Percentiles rank a stretch among this genome's conserved stretches.
These are phyloP conservation scores for Lumnitzera littorea DNA, from an alignment of 345 rosid species.

Conservation along the genomic window DNA sequence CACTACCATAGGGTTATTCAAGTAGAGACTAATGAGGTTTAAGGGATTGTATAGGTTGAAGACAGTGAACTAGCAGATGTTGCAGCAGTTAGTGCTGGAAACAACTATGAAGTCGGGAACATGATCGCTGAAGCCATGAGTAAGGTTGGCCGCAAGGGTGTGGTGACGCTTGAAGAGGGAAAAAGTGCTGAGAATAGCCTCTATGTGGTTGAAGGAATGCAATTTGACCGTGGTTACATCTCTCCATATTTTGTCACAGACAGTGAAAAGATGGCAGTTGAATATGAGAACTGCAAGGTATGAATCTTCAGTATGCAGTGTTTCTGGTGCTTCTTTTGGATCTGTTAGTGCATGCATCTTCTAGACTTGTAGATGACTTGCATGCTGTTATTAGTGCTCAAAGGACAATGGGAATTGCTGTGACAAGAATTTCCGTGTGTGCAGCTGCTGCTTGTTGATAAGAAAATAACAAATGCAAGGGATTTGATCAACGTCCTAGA, in stretches of 20 bases:
- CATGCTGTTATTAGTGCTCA: too few relatives aligned
- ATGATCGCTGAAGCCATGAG: constrained; percentile 99
- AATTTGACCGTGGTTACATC: constrained; percentile 95
- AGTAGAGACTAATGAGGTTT: too few relatives aligned
- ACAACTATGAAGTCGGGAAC: constrained; percentile 82
- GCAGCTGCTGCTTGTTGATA: constrained; percentile 97
- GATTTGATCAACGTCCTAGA: constrained; percentile 80
- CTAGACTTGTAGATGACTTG: too few relatives aligned
- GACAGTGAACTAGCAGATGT: constrained; percentile 99
- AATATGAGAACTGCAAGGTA: constrained; percentile 97
- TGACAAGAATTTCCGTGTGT: constrained; percentile 1
- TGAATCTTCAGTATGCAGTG: not conserved
- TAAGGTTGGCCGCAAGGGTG: constrained; percentile 95
- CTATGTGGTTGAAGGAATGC: constrained; percentile 99
- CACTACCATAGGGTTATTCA: too few relatives aligned
- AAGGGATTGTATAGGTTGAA: constrained; percentile 28
- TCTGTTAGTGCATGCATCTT: too few relatives aligned
- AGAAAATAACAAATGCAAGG: constrained; percentile 93
- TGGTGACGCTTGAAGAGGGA: constrained; percentile 97
- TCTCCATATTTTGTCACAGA: constrained; percentile 98
- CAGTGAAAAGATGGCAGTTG: constrained; percentile 96
- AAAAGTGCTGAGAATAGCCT: constrained; percentile 94
- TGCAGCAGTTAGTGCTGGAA: constrained; percentile 98
- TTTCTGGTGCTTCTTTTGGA: too few relatives aligned
- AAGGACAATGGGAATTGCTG: too few relatives aligned